These are phyloP conservation scores for Odonthalia washingtoniensis DNA, from an alignment of 31 red algal genomes.

Conservation along the genomic window DNA sequence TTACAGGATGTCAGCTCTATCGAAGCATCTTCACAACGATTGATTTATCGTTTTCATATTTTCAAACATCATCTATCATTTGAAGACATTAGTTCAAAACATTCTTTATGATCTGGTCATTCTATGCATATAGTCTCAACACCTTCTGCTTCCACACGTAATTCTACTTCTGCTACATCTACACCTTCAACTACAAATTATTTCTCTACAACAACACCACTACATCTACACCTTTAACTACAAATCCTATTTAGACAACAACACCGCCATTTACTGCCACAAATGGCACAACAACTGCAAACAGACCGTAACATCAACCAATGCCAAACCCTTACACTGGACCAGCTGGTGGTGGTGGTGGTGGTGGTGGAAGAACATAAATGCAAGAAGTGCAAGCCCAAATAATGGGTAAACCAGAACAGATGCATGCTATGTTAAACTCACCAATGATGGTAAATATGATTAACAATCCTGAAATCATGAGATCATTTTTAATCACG, in stretches of 20 bases:
- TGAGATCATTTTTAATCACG: conserved; percentile 90
- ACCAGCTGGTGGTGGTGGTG: conserved; percentile 27
- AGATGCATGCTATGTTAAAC: conserved; percentile 93
- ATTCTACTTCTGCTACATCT: conserved; percentile 10
- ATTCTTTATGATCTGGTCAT: conserved; percentile 91
- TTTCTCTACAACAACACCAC: too few species aligned
- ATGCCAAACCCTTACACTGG: conserved; percentile 26
- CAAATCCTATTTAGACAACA: background rate
- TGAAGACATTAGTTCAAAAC: conserved; percentile 77
- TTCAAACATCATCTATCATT: conserved; percentile 92
- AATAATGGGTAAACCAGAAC: conserved; percentile 82
- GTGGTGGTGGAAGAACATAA: conserved; percentile 39
- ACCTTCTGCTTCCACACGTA: background rate
- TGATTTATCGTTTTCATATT: conserved; percentile 97
- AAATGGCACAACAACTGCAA: conserved; percentile 4
- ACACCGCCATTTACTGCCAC: conserved; percentile 14
- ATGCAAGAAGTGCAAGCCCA: conserved; percentile 72
- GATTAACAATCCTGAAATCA: conserved; percentile 94
- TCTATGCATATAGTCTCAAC: conserved; percentile 97
- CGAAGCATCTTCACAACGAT: conserved; percentile 75
- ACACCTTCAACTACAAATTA: too few species aligned
- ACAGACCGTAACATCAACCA: background rate
- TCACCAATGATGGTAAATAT: conserved; percentile 94
- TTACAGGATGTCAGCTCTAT: conserved; percentile 74
- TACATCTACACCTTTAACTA: too few species aligned